Evolutionary conservation across 163 green algal genomes (phyloP), one percentile per base, ranked within the genome.

Genomic region (Scenedesmus sp.): DNA sequence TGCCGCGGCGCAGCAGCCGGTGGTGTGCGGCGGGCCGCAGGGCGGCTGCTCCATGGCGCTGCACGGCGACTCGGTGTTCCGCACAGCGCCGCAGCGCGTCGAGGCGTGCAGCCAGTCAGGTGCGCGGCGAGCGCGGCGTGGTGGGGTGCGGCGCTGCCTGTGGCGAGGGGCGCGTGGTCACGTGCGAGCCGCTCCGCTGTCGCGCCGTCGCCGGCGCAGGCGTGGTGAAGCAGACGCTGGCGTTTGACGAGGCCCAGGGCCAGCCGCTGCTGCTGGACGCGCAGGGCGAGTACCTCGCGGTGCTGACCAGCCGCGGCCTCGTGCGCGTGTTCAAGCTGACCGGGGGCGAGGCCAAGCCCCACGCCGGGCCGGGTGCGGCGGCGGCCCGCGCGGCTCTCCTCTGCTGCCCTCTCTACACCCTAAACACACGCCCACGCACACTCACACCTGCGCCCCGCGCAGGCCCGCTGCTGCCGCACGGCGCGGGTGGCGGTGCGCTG

Each of bases 301-400:
- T 84, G 2, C 51, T 86, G 63, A 92, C 89, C n/a, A 50, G 58
- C 34, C 39, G 70, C 33, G 79, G 70, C 20, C 58, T 84, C 24
- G 74, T 92, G 54, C 74, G 82, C 6, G 63, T 93, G 65, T 93
- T 89, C 81, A 86, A 84, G 65, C 63, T 93, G 54, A 70, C 82
- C 2, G 88, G 90, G 11, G 79, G 84, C 0, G 90, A 93, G 80
- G 88, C 86, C 24, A 91, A 90, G 77, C 88, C 89, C 22, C 86
- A 90, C 69, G 82, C 81, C 3, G 83, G 85, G 17, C 87, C 87
- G 74, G 86, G 76, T 83, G 65, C 15, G 76, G n/a, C n/a, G n/a
- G n/a, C n/a, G n/a, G n/a, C n/a, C n/a, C n/a, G n/a, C n/a, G n/a
- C n/a, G n/a, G n/a, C n/a, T n/a, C n/a, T n/a, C n/a, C n/a, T 57